Evolutionary conservation across 2,329 filamentous ascomycete genomes (phyloP), one percentile per base, ranked within the genome.

Genomic region (Ophiobolus disseminans): DNA sequence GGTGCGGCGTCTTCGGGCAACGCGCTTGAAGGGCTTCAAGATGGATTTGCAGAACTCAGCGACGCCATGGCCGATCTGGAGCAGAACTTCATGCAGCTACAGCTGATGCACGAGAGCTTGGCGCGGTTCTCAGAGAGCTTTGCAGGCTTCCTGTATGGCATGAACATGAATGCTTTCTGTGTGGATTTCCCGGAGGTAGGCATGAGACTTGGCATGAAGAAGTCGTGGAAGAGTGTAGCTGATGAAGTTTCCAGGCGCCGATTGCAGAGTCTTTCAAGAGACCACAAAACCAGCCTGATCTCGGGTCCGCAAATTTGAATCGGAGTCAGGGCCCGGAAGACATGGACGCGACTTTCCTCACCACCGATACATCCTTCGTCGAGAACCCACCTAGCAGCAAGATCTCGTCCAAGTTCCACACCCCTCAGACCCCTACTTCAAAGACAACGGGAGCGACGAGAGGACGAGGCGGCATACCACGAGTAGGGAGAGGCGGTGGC

Each of bases 151-250:
- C 76, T 99, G 36, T 99, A 97, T 65, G 94, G 94, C 2, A 74
- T 99, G 70, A 97, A 97, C 69, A 97, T 99, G 92, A 97, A 97
- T 73, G 94, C 94, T 1, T 99, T 97, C 72, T 97, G 93, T 72
- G 92, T 97, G 23, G 94, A 99, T 73, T 99, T 97, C 58, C 90
- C 91, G 0, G 94, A 99, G 84, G 91, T 91, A 76, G 41, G 70
- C 46, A 14, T 35, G 4, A 3, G 14, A 32, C 22, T n/a, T 9
- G 11, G 8, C 19, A 23, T 14, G 6, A 23, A 11, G n/a, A 13
- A 21, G 20, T 21, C 9, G 5, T 9, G 9, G 14, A 20, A 8
- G 4, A 13, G 21, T 20, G 30, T 5, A 0, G 22, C 25, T 38
- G 26, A 35, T 25, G 16, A 7, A 8, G 16, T 35, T 6, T 20